Evolutionary conservation across 83 land plant genomes (phyloP).

Genomic region (Picea abies): DNA sequence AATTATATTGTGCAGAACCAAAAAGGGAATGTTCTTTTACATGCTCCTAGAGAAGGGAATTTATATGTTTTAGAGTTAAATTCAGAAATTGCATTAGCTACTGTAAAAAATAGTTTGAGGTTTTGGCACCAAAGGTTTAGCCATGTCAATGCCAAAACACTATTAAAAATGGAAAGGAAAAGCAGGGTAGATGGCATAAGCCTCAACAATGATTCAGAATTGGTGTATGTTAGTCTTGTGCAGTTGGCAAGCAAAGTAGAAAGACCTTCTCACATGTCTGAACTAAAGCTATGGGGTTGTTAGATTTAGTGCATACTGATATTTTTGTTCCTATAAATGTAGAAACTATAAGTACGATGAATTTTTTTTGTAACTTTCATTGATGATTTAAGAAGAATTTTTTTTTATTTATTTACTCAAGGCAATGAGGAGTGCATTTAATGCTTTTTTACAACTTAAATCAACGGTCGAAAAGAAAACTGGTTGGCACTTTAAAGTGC

Average conservation of each 20-base stretch:
- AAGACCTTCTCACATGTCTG: neutral
- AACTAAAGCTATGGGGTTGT: neutral
- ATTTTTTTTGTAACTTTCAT: neutral
- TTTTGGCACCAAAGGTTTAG: neutral
- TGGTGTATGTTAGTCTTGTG: neutral
- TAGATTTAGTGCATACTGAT: neutral
- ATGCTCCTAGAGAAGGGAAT: neutral
- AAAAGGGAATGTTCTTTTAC: neutral
- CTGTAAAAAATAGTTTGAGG: neutral
- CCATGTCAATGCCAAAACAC: neutral
- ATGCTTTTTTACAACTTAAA: neutral
- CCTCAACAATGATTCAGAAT: neutral
- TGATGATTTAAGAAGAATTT: neutral
- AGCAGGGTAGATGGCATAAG: neutral
- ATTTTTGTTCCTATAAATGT: neutral
- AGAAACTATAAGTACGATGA: neutral
- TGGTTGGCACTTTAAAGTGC: neutral
- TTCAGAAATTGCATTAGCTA: neutral
- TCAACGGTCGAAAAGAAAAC: neutral
- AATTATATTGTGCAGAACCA: neutral
- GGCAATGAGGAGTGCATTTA: neutral
- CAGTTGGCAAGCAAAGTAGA: neutral
- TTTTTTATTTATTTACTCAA: neutral
- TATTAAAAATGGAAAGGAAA: neutral
- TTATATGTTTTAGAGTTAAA: neutral